Evolutionary conservation across 1,284 basidiomycete species (phyloP).

Genomic region (Pseudomicrostroma phylloplanum): DNA sequence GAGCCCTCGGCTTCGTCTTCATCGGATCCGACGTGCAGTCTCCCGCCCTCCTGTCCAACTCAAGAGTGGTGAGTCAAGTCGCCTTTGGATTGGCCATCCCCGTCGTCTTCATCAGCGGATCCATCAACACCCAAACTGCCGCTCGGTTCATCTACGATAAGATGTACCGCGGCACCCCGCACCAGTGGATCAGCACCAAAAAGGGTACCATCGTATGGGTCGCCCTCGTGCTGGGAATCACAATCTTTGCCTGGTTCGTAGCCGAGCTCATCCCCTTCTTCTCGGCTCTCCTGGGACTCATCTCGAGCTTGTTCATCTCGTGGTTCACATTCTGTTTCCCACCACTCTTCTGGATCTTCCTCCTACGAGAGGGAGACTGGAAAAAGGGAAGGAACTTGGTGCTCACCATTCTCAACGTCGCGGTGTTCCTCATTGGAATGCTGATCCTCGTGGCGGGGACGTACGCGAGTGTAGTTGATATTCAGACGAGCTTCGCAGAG

Average conservation of each 20-base stretch:
- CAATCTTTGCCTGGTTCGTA: constrained; percentile 28
- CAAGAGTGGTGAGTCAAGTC: constrained; percentile 31
- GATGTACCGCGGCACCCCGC: constrained; percentile 30
- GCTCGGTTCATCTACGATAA: constrained; percentile 32
- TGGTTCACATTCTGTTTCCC: constrained; percentile 39
- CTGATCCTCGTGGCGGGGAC: constrained; percentile 6
- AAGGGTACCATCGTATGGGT: constrained; percentile 38
- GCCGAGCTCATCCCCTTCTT: constrained; percentile 38
- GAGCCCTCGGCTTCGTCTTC: constrained; percentile 38
- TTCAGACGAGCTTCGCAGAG: not conserved
- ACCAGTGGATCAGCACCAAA: constrained; percentile 36
- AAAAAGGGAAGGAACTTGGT: constrained; percentile 2
- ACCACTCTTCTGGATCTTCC: constrained; percentile 22
- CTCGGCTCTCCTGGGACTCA: constrained; percentile 27
- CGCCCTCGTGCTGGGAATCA: constrained; percentile 16
- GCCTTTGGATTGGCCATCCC: constrained; percentile 38
- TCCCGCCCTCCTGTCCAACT: constrained; percentile 32
- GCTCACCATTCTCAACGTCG: not conserved
- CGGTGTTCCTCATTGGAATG: constrained; percentile 8
- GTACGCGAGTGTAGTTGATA: not conserved
- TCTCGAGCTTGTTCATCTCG: constrained; percentile 24
- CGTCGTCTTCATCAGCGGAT: constrained; percentile 43
- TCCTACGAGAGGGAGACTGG: constrained; percentile 10
- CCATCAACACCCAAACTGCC: constrained; percentile 40
- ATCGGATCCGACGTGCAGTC: constrained; percentile 30